Percentiles rank a stretch among this genome's conserved stretches.
phyloP scores from a whole-genome alignment of 495 filamentous ascomycete genomes.

The Astrothelium macrocarpum region DNA sequence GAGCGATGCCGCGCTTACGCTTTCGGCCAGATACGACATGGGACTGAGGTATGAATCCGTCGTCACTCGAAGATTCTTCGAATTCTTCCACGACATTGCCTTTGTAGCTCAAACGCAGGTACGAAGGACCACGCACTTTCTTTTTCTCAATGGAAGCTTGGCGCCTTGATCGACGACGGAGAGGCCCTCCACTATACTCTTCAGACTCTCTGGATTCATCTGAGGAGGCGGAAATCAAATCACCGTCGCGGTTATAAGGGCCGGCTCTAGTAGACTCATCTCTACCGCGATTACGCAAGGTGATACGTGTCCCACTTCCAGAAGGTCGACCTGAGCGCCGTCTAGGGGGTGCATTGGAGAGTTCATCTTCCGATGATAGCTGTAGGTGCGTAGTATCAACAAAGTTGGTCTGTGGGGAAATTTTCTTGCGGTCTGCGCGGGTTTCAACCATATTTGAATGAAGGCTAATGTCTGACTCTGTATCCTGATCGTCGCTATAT shows the following conservation, averaged over 20 bases:
- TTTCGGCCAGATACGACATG: slow-evolving; percentile 2
- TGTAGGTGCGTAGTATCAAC: not conserved
- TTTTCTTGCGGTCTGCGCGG: not conserved
- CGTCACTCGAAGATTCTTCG: slow-evolving; percentile 15
- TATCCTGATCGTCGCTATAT: not conserved
- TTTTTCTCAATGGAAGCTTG: not conserved
- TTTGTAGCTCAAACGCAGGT: slow-evolving; percentile 2
- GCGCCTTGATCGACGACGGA: not conserved
- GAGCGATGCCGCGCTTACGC: slow-evolving; percentile 3
- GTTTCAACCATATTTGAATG: slow-evolving; percentile 11
- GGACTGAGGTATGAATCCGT: slow-evolving; percentile 8
- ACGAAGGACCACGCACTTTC: not conserved
- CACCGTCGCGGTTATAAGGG: not conserved
- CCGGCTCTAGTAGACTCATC: not conserved
- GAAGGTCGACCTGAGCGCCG: not conserved
- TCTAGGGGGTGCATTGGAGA: not conserved
- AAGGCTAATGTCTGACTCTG: not conserved
- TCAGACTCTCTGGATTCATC: not conserved
- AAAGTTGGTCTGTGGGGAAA: not conserved
- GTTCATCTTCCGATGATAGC: not conserved
- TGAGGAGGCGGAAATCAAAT: not conserved
- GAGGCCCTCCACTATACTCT: not conserved
- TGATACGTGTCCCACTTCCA: not conserved
- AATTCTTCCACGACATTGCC: slow-evolving; percentile 8
- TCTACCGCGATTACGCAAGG: not conserved